Evolutionary conservation across 2,329 filamentous ascomycete species (phyloP), one percentile per base, ranked within the genome.

Genomic region (Colletotrichum acutatum): DNA sequence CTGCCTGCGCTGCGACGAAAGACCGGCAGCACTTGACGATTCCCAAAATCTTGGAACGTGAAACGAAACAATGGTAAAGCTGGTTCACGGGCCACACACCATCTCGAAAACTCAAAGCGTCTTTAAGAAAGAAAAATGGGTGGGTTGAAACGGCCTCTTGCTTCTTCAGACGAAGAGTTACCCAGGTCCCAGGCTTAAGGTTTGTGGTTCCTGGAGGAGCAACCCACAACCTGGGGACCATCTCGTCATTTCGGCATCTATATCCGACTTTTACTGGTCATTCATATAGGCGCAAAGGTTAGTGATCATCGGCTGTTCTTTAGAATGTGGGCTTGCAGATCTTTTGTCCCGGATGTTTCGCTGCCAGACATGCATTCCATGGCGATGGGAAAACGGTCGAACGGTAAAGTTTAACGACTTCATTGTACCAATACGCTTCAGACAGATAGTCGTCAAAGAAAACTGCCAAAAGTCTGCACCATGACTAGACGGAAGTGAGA

Each of bases 61-160:
- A 73, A 73, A 73, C 71, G 42, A 71, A 66, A 70, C 60, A 37
- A 28, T n/a, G 26, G 42, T 56, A 49, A 42, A 60, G 34, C 11
- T 49, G 37, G 37, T 14, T 16, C 42, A 62, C 71, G 60, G 34
- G 37, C 52, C 28, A 61, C 52, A 68, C 64, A 54, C 63, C 46
- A 61, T 24, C 49, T 46, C 6, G 11, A n/a, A 14, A 22, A 34
- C 42, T 49, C 68, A 71, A 46, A 57, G 57, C 68, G 57, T 57
- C 16, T 19, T 52, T 52, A 28, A 28, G 37, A 42, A 19, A 42
- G 37, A 42, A 34, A 42, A 67, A 64, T 71, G 56, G 34, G 59
- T 19, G 34, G n/a, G 26, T 22, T 70, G 70, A 72, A 72, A 72
- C 70, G n/a, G 14, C 6, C 22, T 28, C 42, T 32, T 9, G 37